Percentiles rank a stretch among this genome's conserved stretches.
These are phyloP conservation scores for Gamarada debralockiae DNA, from an alignment of 495 filamentous ascomycete species.

Conservation along the genomic window DNA sequence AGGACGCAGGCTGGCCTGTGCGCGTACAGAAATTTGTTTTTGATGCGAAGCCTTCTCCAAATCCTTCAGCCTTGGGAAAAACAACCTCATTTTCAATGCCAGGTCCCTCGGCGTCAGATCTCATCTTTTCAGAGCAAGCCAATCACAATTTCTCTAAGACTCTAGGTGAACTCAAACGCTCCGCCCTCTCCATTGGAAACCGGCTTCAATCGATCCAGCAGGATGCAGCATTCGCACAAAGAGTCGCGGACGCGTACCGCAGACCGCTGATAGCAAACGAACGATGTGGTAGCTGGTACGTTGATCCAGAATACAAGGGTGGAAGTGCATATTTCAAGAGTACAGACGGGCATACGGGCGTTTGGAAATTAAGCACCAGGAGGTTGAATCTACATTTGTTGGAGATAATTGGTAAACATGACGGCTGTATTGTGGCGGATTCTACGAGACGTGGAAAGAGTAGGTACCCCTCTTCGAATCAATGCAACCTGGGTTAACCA, in stretches of 20 bases:
- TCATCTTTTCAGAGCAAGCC: constrained; percentile 46
- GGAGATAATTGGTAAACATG: constrained; percentile 50
- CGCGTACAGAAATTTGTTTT: too few relatives aligned
- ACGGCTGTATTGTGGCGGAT: constrained; percentile 91
- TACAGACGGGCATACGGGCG: constrained; percentile 87
- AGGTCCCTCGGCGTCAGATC: constrained; percentile 26
- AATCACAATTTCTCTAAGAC: constrained; percentile 48
- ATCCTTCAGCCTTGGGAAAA: too few relatives aligned
- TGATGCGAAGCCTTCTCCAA: too few relatives aligned
- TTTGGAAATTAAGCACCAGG: constrained; percentile 84
- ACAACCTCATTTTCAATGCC: constrained; percentile 17
- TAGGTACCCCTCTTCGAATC: constrained; percentile 31
- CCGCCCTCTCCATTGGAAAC: constrained; percentile 75
- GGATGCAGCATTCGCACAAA: constrained; percentile 63
- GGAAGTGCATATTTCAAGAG: constrained; percentile 93
- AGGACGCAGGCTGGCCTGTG: too few relatives aligned
- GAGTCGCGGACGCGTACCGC: constrained; percentile 43
- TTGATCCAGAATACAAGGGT: constrained; percentile 58
- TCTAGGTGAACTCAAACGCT: constrained; percentile 60
- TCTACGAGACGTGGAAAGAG: constrained; percentile 91
- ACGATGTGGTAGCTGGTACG: constrained; percentile 95
- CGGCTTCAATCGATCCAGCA: constrained; percentile 68
- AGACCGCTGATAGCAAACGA: constrained; percentile 93
- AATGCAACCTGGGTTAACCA: background rate
- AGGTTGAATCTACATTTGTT: constrained; percentile 82